Conservation (phyloP, 2,329 filamentous ascomycete species). For the Fusarium cicatricum region DNA sequence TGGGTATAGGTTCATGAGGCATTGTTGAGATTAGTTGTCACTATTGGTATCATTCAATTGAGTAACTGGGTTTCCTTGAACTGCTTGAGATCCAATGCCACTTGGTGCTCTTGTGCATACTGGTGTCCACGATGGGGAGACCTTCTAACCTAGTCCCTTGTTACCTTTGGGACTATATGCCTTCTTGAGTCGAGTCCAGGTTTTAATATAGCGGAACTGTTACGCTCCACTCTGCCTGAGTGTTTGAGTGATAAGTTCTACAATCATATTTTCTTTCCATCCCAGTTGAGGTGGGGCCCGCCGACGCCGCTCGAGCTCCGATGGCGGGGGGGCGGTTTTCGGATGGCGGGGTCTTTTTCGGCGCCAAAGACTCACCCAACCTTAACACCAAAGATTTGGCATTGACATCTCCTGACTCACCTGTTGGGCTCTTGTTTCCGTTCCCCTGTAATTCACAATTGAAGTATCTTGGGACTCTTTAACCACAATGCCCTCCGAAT, state of each 20-base stretch:
- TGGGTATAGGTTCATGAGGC: slow-evolving; percentile 22
- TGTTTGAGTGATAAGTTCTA: slow-evolving; percentile 9
- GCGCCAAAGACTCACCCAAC: slow-evolving; percentile 27
- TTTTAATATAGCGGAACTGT: no score
- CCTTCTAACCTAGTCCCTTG: no score
- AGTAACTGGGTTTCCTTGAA: neutral
- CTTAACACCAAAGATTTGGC: slow-evolving; percentile 33
- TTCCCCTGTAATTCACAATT: neutral
- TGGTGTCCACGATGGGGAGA: no score
- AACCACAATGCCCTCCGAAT: slow-evolving; percentile 50
- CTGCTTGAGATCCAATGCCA: no score
- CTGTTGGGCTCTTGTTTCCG: neutral
- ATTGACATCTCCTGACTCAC: slow-evolving; percentile 1
- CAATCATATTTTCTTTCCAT: slow-evolving; percentile 6
- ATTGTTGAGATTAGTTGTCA: slow-evolving; percentile 8
- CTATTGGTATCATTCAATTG: neutral
- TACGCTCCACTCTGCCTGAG: neutral
- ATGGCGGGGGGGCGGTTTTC: slow-evolving; percentile 44
- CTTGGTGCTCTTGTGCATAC: no score
- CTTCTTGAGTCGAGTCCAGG: no score
- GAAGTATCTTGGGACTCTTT: neutral
- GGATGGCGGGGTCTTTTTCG: slow-evolving; percentile 40
- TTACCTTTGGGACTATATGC: no score
- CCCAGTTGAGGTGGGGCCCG: slow-evolving; percentile 15
- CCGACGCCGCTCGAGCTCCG: slow-evolving; percentile 38